A percentile compares a stretch with the other conserved stretches of the same genome.
Conservation (phyloP, 306 rosid genomes). For the Canavalia gladiata region DNA sequence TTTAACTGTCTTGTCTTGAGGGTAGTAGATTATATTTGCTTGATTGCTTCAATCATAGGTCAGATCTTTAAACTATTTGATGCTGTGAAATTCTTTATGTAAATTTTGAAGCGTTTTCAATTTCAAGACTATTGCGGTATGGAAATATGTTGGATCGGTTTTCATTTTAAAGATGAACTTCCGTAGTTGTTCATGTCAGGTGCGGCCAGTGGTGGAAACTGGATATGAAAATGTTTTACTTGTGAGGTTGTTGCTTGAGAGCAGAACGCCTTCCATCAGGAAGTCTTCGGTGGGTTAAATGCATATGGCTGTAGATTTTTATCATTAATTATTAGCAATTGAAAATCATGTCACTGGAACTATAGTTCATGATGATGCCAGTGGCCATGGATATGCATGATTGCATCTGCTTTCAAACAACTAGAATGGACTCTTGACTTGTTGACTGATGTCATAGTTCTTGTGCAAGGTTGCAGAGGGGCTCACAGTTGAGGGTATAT, state of each 20-base stretch:
- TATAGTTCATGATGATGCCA: conserved; percentile 21
- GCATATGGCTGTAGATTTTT: conserved; percentile 28
- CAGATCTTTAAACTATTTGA: background rate
- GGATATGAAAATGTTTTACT: conserved; percentile 91
- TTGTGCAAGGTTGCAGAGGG: conserved; percentile 85
- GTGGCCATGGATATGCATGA: conserved; percentile 27
- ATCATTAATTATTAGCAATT: conserved; percentile 15
- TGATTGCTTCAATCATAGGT: conserved; percentile 18
- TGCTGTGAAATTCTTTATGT: background rate
- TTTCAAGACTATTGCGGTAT: conserved; percentile 24
- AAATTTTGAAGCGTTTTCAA: background rate
- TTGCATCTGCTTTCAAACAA: conserved; percentile 28
- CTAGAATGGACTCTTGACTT: conserved; percentile 25
- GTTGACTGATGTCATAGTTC: conserved; percentile 46
- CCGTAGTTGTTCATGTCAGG: conserved; percentile 63
- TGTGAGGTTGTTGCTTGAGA: conserved; percentile 88
- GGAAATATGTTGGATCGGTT: conserved; percentile 12
- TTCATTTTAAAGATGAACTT: conserved; percentile 38
- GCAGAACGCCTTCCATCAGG: conserved; percentile 67
- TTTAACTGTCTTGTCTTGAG: background rate
- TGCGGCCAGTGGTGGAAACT: conserved; percentile 96
- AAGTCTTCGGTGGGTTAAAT: conserved; percentile 78
- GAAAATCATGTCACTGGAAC: background rate
- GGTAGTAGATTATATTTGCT: background rate
- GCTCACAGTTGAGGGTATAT: conserved; percentile 76